phyloP scores from a whole-genome alignment of 768 basidiomycete species.

The Agaricus subrufescens region DNA sequence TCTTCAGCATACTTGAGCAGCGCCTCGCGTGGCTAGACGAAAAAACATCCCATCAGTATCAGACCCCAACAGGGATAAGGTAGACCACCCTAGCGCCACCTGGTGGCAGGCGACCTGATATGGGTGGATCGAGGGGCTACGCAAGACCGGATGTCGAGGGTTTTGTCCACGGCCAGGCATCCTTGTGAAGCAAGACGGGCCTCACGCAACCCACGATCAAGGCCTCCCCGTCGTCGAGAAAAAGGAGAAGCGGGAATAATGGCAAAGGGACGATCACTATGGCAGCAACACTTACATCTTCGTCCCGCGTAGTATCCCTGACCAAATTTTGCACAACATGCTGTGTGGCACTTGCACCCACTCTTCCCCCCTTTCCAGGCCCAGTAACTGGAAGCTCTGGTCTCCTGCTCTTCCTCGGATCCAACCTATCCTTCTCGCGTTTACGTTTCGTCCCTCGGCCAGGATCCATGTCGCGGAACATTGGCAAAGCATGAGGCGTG shows the following conservation, averaged over 20 bases:
- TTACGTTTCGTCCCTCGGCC: slow-evolving; percentile 81
- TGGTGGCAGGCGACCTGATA: slow-evolving; percentile 10
- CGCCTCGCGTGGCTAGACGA: slow-evolving; percentile 86
- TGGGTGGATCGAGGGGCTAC: background rate
- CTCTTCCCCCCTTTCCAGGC: slow-evolving; percentile 88
- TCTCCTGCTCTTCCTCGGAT: slow-evolving; percentile 87
- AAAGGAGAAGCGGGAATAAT: background rate
- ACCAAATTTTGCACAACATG: slow-evolving; percentile 95
- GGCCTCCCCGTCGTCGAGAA: slow-evolving; percentile 2
- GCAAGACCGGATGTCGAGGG: background rate
- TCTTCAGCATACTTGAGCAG: slow-evolving; percentile 86
- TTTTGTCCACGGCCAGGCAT: background rate
- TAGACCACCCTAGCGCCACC: slow-evolving; percentile 8
- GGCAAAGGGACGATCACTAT: background rate
- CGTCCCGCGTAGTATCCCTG: slow-evolving; percentile 83
- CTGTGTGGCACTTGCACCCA: slow-evolving; percentile 96
- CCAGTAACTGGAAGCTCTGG: slow-evolving; percentile 93
- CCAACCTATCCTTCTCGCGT: slow-evolving; percentile 82
- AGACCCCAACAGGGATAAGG: slow-evolving; percentile 2
- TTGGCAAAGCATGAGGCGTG: slow-evolving; percentile 87
- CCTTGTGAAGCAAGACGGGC: background rate
- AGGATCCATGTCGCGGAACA: slow-evolving; percentile 82
- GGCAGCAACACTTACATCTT: slow-evolving; percentile 74
- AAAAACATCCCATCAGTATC: slow-evolving; percentile 15
- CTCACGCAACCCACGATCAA: slow-evolving; percentile 9